phyloP scores from a whole-genome alignment of 2,329 filamentous ascomycete genomes.

The Nothophaeocryptopus gaeumannii region DNA sequence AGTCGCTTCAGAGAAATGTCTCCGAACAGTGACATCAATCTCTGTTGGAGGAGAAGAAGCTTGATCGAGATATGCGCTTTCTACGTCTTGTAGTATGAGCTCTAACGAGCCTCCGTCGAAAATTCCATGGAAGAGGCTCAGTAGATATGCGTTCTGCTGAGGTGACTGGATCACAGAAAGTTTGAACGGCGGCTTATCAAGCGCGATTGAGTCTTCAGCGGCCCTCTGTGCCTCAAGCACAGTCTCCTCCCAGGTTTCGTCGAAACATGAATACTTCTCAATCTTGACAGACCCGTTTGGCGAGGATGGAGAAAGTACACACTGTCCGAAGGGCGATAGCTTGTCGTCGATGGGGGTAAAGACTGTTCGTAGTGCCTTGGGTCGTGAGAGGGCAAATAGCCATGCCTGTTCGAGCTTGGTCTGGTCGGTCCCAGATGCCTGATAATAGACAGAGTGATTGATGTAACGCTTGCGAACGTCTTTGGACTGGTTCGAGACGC shows the following conservation, averaged over 20 bases:
- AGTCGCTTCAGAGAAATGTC: constrained; percentile 5
- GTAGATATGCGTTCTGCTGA: background rate
- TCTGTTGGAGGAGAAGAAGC: constrained; percentile 1
- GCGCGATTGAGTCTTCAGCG: constrained; percentile 9
- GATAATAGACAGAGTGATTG: constrained; percentile 59
- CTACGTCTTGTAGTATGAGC: constrained; percentile 12
- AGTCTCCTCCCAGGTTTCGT: background rate
- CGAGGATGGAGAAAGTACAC: background rate
- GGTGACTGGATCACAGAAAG: constrained; percentile 5
- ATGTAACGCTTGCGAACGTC: constrained; percentile 9
- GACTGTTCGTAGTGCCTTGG: constrained; percentile 6
- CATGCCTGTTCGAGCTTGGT: constrained; percentile 3
- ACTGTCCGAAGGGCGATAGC: constrained; percentile 16
- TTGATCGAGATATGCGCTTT: constrained; percentile 2
- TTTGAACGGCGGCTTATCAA: constrained; percentile 6
- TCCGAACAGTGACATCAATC: constrained; percentile 6
- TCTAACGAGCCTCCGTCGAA: constrained; percentile 18
- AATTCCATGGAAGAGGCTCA: constrained; percentile 17
- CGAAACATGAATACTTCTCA: background rate
- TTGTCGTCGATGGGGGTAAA: constrained; percentile 13
- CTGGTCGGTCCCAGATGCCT: background rate
- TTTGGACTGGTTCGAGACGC: constrained; percentile 53
- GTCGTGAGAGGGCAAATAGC: background rate
- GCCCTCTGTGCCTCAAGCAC: background rate
- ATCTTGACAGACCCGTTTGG: background rate